Base-by-base conservation (phyloP, 306 rosid species). In the Acacia confusa region DNA sequence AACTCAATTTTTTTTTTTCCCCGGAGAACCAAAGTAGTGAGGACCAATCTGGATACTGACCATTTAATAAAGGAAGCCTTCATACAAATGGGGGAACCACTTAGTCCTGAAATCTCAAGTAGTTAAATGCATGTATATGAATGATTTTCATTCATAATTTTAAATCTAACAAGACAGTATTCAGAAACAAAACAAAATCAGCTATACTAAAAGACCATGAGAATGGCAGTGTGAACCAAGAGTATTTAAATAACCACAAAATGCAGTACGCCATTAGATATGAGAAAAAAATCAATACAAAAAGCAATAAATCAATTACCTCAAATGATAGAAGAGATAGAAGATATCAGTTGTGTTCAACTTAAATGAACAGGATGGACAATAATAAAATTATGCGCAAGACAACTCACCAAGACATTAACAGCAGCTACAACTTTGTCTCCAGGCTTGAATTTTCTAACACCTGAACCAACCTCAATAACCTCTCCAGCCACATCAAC, bases 401-500 rank as follows among this genome's bases (percentile, higher is more conserved):
- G 67, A 57, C 38, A 66, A 66, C 91, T 87, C 80, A 92, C 97
- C 34, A 36, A 9, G 30, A 63, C 45, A 74, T 24, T 53, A 30
- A 80, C 84, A 24, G 78, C 0, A 70, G 90, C 86, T 28, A 89
- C 90, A 80, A 92, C 93, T 90, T 90, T 89, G 88, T 90, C 92
- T 38, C 93, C 94, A 13, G 83, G 78, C 82, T 85, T 89, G 86
- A 90, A 89, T 70, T 88, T 89, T 43, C 34, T 79, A 14, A 90
- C 94, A 47, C 85, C 83, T 77, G 63, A 40, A 78, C 97, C 98
- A 63, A 90, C 91, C 77, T 87, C 90, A 13, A 79, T 27, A 32
- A 91, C 83, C 79, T 90, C 93, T 66, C 98, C 97, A 17, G 94
- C 87, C 80, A 92, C 77, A 86, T 94, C 98, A 68, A 84, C 79